Evolutionary conservation across 192 early-diverging fungal genomes (phyloP).

Genomic region (Linnemannia schmuckeri): DNA sequence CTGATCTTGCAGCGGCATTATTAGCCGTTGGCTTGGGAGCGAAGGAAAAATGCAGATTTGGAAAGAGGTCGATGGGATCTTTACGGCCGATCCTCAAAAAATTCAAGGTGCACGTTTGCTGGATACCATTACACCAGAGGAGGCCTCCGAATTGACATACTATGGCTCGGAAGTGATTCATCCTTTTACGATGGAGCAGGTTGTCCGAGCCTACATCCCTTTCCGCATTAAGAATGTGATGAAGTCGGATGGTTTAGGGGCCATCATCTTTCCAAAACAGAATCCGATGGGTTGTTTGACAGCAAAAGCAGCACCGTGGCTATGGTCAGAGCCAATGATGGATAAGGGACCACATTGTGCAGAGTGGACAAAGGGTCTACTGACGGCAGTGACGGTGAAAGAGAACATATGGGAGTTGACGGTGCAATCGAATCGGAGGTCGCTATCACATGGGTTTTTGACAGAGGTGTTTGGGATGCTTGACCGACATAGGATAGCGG

Average conservation of each 20-base stretch:
- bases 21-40: slow-evolving; percentile 91
- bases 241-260: slow-evolving; percentile 89
- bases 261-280: slow-evolving; percentile 90
- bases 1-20: slow-evolving; percentile 95
- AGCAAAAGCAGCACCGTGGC: slow-evolving; percentile 60
- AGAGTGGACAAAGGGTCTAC: slow-evolving; percentile 78
- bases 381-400: slow-evolving; percentile 98
- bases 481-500: slow-evolving; percentile 89
- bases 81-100: slow-evolving; percentile 99
- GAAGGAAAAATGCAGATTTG: slow-evolving; percentile 95
- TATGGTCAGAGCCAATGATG: background rate
- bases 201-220: slow-evolving; percentile 94
- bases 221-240: slow-evolving; percentile 99
- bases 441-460: slow-evolving; percentile 95
- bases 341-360: slow-evolving; percentile 54
- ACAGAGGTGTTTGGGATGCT: slow-evolving; percentile 93
- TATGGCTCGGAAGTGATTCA: slow-evolving; percentile 97
- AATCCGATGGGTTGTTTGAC: slow-evolving; percentile 60
- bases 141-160: slow-evolving; percentile 97
- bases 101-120: slow-evolving; percentile 87
- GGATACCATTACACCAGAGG: slow-evolving; percentile 94
- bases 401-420: slow-evolving; percentile 94
- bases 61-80: slow-evolving; percentile 99
- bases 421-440: slow-evolving; percentile 96
- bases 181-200: slow-evolving; percentile 99